Evolutionary conservation across 495 filamentous ascomycete species (phyloP).

Genomic region (Pyronema omphalodes): DNA sequence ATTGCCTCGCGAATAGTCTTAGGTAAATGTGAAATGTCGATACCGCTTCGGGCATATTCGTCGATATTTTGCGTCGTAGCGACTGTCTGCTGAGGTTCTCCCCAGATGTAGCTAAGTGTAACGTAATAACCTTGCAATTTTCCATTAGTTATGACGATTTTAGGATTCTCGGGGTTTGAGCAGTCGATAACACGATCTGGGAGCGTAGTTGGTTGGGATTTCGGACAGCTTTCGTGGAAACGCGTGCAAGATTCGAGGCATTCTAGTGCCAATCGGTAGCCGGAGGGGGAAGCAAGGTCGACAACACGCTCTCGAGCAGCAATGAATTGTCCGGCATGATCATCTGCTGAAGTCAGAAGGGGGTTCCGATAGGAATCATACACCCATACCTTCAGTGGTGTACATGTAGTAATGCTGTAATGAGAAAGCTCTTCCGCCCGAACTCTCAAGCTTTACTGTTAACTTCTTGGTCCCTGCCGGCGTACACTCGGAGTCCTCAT

Average conservation of each 20-base stretch:
- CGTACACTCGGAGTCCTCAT: not conserved
- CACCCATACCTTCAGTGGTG: not conserved
- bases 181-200: conserved; percentile 1
- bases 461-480: not conserved
- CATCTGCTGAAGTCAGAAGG: not conserved
- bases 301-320: not conserved
- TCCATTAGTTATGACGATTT: not conserved
- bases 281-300: not conserved
- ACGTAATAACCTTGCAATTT: conserved; percentile 5
- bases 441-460: not conserved
- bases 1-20: conserved; percentile 23
- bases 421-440: not conserved
- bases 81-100: conserved; percentile 12
- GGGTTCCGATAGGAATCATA: not conserved
- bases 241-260: not conserved
- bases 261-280: not conserved
- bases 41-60: not conserved
- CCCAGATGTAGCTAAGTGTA: conserved; percentile 22
- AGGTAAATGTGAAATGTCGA: conserved; percentile 1
- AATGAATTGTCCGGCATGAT: not conserved
- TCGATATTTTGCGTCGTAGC: conserved; percentile 9
- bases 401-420: not conserved
- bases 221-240: not conserved
- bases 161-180: not conserved
- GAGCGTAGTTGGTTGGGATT: not conserved